These are phyloP conservation scores for Penicillium brevicompactum DNA, from an alignment of 2,329 filamentous ascomycete genomes.

Conservation along the genomic window DNA sequence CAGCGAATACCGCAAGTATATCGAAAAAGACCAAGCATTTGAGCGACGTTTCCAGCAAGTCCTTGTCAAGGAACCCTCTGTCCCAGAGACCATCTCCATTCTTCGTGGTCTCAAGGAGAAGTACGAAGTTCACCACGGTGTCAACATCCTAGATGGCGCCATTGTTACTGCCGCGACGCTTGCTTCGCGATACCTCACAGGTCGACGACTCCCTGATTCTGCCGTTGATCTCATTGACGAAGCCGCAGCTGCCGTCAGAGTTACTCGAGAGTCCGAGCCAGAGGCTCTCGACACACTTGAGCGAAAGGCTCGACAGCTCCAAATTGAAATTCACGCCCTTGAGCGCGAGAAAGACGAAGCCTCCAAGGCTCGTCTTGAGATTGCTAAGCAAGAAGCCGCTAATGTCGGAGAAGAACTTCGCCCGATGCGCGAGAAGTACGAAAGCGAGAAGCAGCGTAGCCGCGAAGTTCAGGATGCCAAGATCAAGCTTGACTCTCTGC, in stretches of 20 bases:
- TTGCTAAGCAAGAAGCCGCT: constrained; percentile 85
- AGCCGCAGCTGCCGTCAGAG: constrained; percentile 92
- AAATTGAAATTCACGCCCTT: constrained; percentile 96
- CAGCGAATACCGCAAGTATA: constrained; percentile 95
- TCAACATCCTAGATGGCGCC: constrained; percentile 91
- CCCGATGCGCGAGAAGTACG: constrained; percentile 92
- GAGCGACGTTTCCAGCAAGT: constrained; percentile 99
- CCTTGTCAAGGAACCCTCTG: constrained; percentile 87
- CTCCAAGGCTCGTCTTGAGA: constrained; percentile 77
- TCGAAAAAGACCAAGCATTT: constrained; percentile 97
- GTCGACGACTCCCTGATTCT: constrained; percentile 87
- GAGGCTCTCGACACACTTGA: constrained; percentile 95
- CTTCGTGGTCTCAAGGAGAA: constrained; percentile 97
- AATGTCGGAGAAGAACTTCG: constrained; percentile 93
- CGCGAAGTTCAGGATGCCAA: constrained; percentile 93
- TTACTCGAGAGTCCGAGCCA: constrained; percentile 93
- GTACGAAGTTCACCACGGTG: constrained; percentile 97
- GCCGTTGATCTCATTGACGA: constrained; percentile 97
- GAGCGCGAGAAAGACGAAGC: constrained; percentile 93
- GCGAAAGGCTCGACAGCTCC: constrained; percentile 82
- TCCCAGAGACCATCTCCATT: constrained; percentile 92
- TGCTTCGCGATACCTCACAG: constrained; percentile 89
- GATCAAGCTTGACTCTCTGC: constrained; percentile 88
- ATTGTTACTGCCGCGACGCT: constrained; percentile 90
- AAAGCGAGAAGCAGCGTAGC: constrained; percentile 86